Percentiles rank a stretch among this genome's conserved stretches.
phyloP scores from a whole-genome alignment of 2,329 filamentous ascomycete species.

The Zymoseptoria passerinii region DNA sequence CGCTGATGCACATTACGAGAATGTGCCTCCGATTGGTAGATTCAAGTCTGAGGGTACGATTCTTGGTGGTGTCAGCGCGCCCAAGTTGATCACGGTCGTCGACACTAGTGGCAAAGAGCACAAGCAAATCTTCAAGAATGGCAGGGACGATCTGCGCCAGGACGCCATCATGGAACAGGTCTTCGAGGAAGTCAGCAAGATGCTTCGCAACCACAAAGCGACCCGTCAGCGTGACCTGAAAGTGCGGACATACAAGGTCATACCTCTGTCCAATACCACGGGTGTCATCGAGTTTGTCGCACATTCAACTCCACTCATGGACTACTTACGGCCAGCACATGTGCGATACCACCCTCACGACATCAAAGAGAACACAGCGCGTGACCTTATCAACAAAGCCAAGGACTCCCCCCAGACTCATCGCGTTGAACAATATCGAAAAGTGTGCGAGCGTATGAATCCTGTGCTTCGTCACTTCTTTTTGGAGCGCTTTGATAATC shows the following conservation, averaged over 20 bases:
- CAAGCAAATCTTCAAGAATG: slow-evolving; percentile 90
- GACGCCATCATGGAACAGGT: slow-evolving; percentile 99
- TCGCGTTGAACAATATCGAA: slow-evolving; percentile 66
- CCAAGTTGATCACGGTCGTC: slow-evolving; percentile 81
- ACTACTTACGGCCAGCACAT: slow-evolving; percentile 87
- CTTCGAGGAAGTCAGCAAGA: slow-evolving; percentile 86
- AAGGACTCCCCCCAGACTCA: slow-evolving; percentile 55
- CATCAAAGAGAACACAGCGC: slow-evolving; percentile 64
- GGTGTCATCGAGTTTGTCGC: slow-evolving; percentile 97
- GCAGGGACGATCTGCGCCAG: slow-evolving; percentile 86
- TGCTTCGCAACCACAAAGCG: slow-evolving; percentile 75
- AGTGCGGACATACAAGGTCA: slow-evolving; percentile 93
- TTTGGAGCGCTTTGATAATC: slow-evolving; percentile 85
- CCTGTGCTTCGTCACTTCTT: slow-evolving; percentile 97
- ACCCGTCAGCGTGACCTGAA: slow-evolving; percentile 83
- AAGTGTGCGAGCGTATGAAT: slow-evolving; percentile 72
- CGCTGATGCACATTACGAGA: slow-evolving; percentile 63
- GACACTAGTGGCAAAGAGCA: slow-evolving; percentile 70
- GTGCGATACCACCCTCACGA: slow-evolving; percentile 78
- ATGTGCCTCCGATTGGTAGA: slow-evolving; percentile 63
- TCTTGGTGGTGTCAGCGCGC: slow-evolving; percentile 81
- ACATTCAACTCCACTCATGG: slow-evolving; percentile 83
- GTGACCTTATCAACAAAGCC: slow-evolving; percentile 68
- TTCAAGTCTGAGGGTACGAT: slow-evolving; percentile 73
- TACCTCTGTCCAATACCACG: slow-evolving; percentile 74